phyloP scores from a whole-genome alignment of 441 rosid genomes.

The Populus hybrid region DNA sequence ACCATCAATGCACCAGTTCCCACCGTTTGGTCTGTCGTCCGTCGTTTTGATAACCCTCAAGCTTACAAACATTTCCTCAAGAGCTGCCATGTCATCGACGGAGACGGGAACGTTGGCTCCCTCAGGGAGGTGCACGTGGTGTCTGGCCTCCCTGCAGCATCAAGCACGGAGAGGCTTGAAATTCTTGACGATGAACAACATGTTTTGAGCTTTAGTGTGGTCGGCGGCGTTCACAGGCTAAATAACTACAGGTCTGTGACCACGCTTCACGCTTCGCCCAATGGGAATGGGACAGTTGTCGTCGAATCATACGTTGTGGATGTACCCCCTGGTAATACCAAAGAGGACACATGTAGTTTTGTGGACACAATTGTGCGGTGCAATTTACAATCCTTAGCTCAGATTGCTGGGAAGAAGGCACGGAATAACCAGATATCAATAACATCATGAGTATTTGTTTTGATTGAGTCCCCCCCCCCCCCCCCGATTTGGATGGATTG shows the following conservation, averaged over 20 bases:
- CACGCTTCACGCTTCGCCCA: slow-evolving; percentile 45
- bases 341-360: slow-evolving; percentile 67
- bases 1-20: too few relatives aligned
- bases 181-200: slow-evolving; percentile 74
- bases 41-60: too few relatives aligned
- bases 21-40: too few relatives aligned
- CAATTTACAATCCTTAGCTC: slow-evolving; percentile 73
- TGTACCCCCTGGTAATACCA: slow-evolving; percentile 62
- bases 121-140: too few relatives aligned
- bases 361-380: slow-evolving; percentile 68
- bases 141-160: slow-evolving; percentile 69
- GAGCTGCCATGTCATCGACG: too few relatives aligned
- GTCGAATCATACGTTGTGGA: slow-evolving; percentile 82
- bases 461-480: background rate
- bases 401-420: slow-evolving; percentile 50
- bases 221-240: slow-evolving; percentile 84
- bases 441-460: background rate
- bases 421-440: slow-evolving; percentile 1
- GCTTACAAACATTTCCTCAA: too few relatives aligned
- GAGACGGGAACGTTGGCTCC: too few relatives aligned
- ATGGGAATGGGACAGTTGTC: slow-evolving; percentile 50
- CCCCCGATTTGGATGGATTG: slow-evolving; percentile 6
- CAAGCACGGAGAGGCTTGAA: slow-evolving; percentile 70
- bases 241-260: slow-evolving; percentile 70
- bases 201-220: slow-evolving; percentile 66